Base-by-base conservation (phyloP, 164 flowering plant species). In the Umbilicus rupestris region DNA sequence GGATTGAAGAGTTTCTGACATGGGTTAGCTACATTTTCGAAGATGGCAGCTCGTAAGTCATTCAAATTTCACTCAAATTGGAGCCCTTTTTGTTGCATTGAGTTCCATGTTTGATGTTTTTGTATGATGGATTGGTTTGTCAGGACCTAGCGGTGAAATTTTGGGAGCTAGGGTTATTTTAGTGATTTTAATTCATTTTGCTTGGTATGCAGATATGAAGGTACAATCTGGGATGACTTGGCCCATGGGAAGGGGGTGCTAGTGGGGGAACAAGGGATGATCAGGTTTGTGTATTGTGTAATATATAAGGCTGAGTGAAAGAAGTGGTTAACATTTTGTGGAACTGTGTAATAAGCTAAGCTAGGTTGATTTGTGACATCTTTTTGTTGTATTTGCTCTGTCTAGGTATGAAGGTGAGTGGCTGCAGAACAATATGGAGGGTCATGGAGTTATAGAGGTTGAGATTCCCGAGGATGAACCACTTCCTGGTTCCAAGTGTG, bases 321-420 rank as follows among this genome's bases (percentile, higher is more conserved):
- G 22, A 9, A 19, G 16, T 45, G 12, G 16, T 59, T 29, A 30
- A 7, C 22, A 19, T 20, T 42, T 19, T 33, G 15, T 47, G 22
- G 3, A n/a, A 20, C 20, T 20, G 55, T 47, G 55, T 47, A 20
- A 47, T n/a, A 20, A 14, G 37, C 20, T 24, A 10, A 49, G 8
- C 15, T 30, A 5, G 16, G 14, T 90, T 68, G 66, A 81, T 68
- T 52, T 28, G 1, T 57, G 30, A 7, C 17, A 15, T 30, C 29
- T 0, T 49, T 63, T 22, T 15, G 15, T 33, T 24, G 66, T 64
- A 33, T 63, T 28, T 45, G 9, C 22, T 68, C 42, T 28, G 39
- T 45, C 8, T 68, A 93, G 98, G 80, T 94, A 94, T 83, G 98
- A 94, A 82, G 98, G 98, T 49, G 98, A 94, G 79, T 93, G 97